Evolutionary conservation across 257 asterid genomes (phyloP).

Genomic region (Nyctanthes arbortristis): DNA sequence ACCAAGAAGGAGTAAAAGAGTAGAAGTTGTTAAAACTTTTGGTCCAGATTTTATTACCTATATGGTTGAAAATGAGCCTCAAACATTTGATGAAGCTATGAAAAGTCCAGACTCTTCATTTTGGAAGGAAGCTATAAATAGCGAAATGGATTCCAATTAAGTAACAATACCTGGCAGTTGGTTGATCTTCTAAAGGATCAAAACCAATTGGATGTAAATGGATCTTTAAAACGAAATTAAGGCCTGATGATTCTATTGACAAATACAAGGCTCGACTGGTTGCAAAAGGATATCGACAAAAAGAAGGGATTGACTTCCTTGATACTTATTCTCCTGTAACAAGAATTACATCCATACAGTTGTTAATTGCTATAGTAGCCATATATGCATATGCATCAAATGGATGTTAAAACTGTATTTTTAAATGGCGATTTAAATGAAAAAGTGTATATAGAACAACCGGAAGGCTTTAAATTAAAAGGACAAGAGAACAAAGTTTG

Average conservation of each 20-base stretch:
- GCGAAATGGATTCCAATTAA: neutral
- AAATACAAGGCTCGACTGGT: neutral
- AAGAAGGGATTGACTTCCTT: too few species aligned
- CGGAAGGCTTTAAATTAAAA: neutral
- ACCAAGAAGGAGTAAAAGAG: too few species aligned
- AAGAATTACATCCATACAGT: neutral
- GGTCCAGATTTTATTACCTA: too few species aligned
- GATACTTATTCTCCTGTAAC: neutral
- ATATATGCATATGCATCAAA: neutral
- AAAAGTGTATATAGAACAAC: neutral
- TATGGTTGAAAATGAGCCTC: too few species aligned
- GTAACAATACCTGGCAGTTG: neutral
- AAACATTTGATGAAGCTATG: too few species aligned
- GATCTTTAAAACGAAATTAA: too few species aligned
- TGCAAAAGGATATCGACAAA: neutral
- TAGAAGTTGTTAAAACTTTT: too few species aligned
- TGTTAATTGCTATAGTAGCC: neutral
- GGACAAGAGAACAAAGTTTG: neutral
- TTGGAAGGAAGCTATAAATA: neutral
- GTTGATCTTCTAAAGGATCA: neutral
- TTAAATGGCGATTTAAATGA: neutral
- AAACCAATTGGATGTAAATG: neutral
- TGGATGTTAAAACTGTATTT: neutral
- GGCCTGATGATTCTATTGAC: neutral
- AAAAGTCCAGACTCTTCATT: neutral